Percentiles rank a stretch among this genome's conserved stretches.
Evolutionary conservation across 306 rosid species (phyloP).

Genomic region (Hippophae gyantsensis): DNA sequence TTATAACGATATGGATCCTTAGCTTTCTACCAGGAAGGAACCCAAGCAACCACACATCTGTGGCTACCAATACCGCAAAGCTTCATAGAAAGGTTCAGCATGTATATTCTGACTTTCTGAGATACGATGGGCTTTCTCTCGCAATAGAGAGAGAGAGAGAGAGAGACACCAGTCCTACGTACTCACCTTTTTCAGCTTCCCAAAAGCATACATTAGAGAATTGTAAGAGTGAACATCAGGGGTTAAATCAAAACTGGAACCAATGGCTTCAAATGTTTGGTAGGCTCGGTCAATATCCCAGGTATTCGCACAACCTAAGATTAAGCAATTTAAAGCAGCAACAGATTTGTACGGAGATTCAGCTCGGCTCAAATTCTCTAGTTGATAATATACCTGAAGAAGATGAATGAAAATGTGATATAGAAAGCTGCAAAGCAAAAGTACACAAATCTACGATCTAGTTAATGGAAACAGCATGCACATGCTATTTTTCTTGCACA

Average conservation of each 20-base stretch:
- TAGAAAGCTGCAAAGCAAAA: neutral
- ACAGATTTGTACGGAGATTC: slow-evolving; percentile 83
- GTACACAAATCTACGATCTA: neutral
- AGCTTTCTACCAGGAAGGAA: neutral
- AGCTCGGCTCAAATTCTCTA: slow-evolving; percentile 66
- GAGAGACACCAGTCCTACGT: slow-evolving; percentile 1
- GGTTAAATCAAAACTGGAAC: slow-evolving; percentile 65
- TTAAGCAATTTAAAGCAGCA: slow-evolving; percentile 75
- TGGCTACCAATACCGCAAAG: no score
- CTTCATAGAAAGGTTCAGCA: neutral
- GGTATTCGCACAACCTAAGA: slow-evolving; percentile 86
- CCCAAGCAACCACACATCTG: no score
- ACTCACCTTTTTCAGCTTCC: slow-evolving; percentile 78
- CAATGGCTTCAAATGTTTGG: slow-evolving; percentile 90
- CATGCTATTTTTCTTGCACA: neutral
- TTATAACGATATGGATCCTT: neutral
- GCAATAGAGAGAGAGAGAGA: slow-evolving; percentile 7
- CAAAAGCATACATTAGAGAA: slow-evolving; percentile 72
- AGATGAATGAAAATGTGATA: neutral
- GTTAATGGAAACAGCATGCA: neutral
- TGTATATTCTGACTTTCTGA: neutral
- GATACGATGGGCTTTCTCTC: no score
- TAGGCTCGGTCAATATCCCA: slow-evolving; percentile 97
- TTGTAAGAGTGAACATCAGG: slow-evolving; percentile 91
- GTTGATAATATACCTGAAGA: slow-evolving; percentile 80